Evolutionary conservation across 306 rosid genomes (phyloP), one percentile per base, ranked within the genome.

Genomic region (Lupinus albus): DNA sequence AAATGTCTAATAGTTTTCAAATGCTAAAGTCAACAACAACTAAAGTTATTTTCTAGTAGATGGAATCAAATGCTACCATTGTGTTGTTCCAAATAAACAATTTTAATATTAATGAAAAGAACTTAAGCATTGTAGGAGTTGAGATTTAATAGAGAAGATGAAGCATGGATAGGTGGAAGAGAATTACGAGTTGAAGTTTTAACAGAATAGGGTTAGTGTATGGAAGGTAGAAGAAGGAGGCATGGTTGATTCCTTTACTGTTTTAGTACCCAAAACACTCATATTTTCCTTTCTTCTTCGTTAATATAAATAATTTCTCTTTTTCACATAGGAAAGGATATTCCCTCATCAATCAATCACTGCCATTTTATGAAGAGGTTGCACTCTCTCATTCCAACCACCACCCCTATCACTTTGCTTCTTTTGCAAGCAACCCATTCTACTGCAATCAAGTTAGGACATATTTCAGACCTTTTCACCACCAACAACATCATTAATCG

Each of bases 401-500:
- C 77, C 66, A 68, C 82, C 3, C 65, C 63, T 7, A 46, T 72
- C 60, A 49, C 82, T 59, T 70, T 79, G 68, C 76, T 72, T 52
- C 70, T 36, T 51, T 75, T 80, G 52, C 58, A 80, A 65, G 70
- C 65, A 54, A 68, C 74, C 73, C 96, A 92, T 67, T 85, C 82
- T 39, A 45, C 49, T 36, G 79, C 89, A 18, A 50, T 92, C 77
- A 92, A 92, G 68, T 76, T 73, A 53, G 96, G 91, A 2, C 20
- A 61, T 70, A 30, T 74, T 0, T 15, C 79, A 4, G 86, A 89
- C 57, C 14, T 84, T 70, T 92, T 82, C 74, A 76, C 56, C 0
- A 70, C 91, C 76, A 92, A 92, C 78, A 82, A 85, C 56, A 81
- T 92, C 57, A 74, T 92, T 0, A 69, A 77, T 2, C 35, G 72